These are phyloP conservation scores for Sphenostylis stenocarpa DNA, from an alignment of 306 rosid species.

Conservation along the genomic window DNA sequence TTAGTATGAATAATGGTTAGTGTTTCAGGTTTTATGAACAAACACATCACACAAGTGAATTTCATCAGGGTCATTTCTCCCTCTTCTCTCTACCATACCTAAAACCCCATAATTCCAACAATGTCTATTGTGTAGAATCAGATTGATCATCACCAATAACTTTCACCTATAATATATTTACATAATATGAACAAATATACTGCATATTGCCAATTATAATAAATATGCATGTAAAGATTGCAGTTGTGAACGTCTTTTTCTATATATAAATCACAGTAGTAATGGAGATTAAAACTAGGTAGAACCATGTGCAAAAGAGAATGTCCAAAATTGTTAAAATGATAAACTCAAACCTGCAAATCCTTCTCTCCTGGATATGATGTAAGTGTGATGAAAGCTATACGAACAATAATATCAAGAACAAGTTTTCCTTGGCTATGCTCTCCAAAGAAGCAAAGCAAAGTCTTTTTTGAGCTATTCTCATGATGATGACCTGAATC, in stretches of 20 bases:
- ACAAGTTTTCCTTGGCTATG: conserved; percentile 79
- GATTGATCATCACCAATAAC: neutral
- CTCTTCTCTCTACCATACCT: neutral
- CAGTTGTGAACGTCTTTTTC: neutral
- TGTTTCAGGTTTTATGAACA: neutral
- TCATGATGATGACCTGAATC: conserved; percentile 47
- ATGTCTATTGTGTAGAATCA: neutral
- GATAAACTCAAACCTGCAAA: conserved; percentile 70
- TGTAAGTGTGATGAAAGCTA: conserved; percentile 67
- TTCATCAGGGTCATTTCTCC: neutral
- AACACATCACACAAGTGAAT: neutral
- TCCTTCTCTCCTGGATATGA: conserved; percentile 90
- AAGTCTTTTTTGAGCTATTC: conserved; percentile 49
- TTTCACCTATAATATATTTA: neutral
- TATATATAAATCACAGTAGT: conserved; percentile 1
- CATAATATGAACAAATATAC: neutral
- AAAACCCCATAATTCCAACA: neutral
- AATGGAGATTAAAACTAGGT: conserved; percentile 27
- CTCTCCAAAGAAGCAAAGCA: conserved; percentile 76
- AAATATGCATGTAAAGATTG: conserved; percentile 7
- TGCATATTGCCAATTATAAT: neutral
- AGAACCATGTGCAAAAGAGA: conserved; percentile 17
- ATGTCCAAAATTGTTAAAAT: conserved; percentile 21
- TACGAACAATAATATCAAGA: conserved; percentile 81
- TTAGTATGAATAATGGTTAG: neutral